Evolutionary conservation across 306 rosid genomes (phyloP).

Genomic region (Medicago lupulina): DNA sequence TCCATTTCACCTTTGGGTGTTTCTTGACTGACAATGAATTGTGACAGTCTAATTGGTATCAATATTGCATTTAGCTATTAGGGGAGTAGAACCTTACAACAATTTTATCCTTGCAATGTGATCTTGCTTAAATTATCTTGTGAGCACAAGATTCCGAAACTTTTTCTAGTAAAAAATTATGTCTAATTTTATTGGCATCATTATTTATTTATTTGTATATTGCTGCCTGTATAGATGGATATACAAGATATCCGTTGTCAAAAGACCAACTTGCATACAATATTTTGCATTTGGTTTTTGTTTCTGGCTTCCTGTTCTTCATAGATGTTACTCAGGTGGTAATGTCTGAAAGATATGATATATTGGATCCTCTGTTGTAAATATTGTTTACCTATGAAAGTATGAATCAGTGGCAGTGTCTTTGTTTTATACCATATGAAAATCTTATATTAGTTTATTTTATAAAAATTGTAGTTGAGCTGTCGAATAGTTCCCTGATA

Average conservation of each 20-base stretch:
- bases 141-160: no score
- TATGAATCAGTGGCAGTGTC: not conserved
- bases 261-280: constrained; percentile 5
- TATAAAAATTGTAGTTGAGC: not conserved
- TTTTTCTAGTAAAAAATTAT: not conserved
- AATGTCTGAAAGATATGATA: constrained; percentile 5
- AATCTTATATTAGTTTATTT: no score
- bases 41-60: not conserved
- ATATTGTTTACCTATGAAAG: constrained; percentile 6
- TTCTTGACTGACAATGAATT: not conserved
- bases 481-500: not conserved
- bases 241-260: not conserved
- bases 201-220: constrained; percentile 10
- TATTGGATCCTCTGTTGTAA: not conserved
- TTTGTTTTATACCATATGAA: no score
- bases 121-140: not conserved
- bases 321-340: constrained; percentile 22
- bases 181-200: constrained; percentile 1
- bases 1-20: not conserved
- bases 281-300: constrained; percentile 3
- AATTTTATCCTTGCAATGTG: not conserved
- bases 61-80: constrained; percentile 2
- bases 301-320: constrained; percentile 35
- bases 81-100: constrained; percentile 4
- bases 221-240: not conserved